phyloP scores from a whole-genome alignment of 139 green algal genomes.

The Haematococcus sp. region DNA sequence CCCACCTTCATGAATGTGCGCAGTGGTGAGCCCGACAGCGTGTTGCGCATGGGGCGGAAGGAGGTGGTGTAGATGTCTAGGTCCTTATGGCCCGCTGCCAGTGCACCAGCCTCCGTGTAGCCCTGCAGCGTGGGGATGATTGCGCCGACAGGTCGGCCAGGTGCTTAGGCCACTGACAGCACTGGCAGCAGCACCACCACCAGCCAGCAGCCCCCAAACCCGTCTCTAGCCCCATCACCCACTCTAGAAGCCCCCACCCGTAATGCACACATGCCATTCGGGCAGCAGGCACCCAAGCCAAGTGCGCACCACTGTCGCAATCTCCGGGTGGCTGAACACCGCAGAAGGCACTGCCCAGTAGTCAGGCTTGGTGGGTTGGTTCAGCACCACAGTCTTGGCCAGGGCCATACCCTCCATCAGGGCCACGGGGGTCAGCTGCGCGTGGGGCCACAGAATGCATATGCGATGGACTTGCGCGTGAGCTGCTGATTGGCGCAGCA shows the following conservation, averaged over 20 bases:
- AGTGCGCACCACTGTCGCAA: conserved; percentile 82
- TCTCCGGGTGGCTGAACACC: conserved; percentile 88
- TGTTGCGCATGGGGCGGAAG: conserved; percentile 95
- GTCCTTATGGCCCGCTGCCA: conserved; percentile 49
- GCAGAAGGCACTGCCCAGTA: conserved; percentile 69
- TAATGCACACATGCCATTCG: no score
- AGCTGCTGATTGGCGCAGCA: no score
- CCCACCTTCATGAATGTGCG: conserved; percentile 88
- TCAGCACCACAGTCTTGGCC: conserved; percentile 79
- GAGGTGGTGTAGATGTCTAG: conserved; percentile 90
- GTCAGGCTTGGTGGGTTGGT: conserved; percentile 77
- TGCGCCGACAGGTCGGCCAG: no score
- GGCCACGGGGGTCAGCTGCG: conserved; percentile 41
- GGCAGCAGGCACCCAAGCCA: no score
- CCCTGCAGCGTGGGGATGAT: conserved; percentile 65
- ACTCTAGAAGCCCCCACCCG: no score
- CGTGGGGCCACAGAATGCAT: not conserved
- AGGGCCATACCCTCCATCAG: conserved; percentile 93
- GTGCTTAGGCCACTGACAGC: no score
- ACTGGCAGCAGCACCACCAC: no score
- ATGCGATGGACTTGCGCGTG: no score
- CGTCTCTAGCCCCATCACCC: no score
- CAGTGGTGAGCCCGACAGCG: conserved; percentile 77
- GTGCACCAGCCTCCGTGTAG: conserved; percentile 85
- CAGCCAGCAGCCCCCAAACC: no score